Evolutionary conservation across 768 basidiomycete species (phyloP), one percentile per base, ranked within the genome.

Genomic region (Leccinum incarnatum): DNA sequence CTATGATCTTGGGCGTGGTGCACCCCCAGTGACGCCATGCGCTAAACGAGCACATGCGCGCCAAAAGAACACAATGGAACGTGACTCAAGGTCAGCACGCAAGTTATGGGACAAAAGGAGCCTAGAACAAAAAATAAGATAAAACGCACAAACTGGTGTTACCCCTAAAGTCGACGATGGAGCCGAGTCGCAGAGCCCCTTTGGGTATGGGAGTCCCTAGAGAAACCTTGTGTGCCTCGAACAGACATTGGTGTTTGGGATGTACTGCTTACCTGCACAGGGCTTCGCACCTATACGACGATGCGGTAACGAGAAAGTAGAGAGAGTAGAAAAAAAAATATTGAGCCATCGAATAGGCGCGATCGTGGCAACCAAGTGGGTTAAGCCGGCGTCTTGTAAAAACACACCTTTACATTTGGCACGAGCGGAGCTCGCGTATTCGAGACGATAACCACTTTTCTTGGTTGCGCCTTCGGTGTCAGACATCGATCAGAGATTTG

Each of bases 11-110:
- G 19, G 78, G 47, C 0, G 93, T 93, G 7, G 82, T 80, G 69
- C 94, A 95, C 19, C 93, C 93, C 93, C 93, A 96, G 68, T 96
- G 94, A 62, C 92, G 85, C 91, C 91, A 96, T 34, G 79, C 72
- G 68, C 90, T 92, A 12, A 40, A 50, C 37, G 42, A 62, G 2
- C 25, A 6, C 12, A 42, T 7, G 23, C 27, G 27, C 7, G 1
- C 25, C 5, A 42, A n/a, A 36, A 36, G 8, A 40, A 40, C 8
- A 42, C 32, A 34, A 34, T 34, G 32, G 0, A 34, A 14, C 32
- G 32, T 29, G 12, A 34, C 40, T 42, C 40, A 1, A 32, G 30
- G 30, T 59, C 7, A 57, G 47, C 12, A 51, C 29, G 40, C 29
- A 45, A 45, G 21, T 1, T 21, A 34, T 19, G 34, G 14, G 29